Conservation (phyloP, 2,329 filamentous ascomycete species). For the Phaeosphaeriaceae sp. region DNA sequence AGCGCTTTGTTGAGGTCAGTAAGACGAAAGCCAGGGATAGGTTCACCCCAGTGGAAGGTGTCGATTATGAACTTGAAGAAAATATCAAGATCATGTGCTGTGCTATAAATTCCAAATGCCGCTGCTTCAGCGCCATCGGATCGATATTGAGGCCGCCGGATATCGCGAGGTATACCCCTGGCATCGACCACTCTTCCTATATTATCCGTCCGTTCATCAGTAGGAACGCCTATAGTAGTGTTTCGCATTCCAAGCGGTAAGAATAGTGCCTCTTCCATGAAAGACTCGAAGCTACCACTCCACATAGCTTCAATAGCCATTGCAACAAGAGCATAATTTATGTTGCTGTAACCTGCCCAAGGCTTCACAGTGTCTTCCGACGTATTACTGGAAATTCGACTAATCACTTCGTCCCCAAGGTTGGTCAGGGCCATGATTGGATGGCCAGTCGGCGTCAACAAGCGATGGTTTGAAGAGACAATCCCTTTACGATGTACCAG, state of each 20-base stretch:
- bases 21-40: background rate
- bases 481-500: conserved; percentile 4
- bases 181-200: too few species aligned
- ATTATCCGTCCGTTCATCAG: too few species aligned
- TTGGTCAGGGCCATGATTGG: background rate
- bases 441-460: background rate
- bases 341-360: conserved; percentile 8
- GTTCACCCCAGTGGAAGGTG: background rate
- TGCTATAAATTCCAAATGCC: conserved; percentile 9
- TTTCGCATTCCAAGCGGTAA: too few species aligned
- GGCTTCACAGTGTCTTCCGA: background rate
- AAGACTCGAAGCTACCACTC: background rate
- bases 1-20: background rate
- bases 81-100: conserved; percentile 8
- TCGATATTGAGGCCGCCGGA: background rate
- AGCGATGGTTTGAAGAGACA: conserved; percentile 3
- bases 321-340: conserved; percentile 8
- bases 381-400: background rate
- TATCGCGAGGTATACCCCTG: too few species aligned
- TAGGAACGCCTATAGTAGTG: too few species aligned
- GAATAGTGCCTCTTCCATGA: background rate
- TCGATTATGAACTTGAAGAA: conserved; percentile 6
- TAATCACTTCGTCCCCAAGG: too few species aligned
- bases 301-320: conserved; percentile 8
- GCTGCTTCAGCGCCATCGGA: conserved; percentile 10